Base-by-base conservation (phyloP, 768 basidiomycete species). In the Suillus subalutaceus region DNA sequence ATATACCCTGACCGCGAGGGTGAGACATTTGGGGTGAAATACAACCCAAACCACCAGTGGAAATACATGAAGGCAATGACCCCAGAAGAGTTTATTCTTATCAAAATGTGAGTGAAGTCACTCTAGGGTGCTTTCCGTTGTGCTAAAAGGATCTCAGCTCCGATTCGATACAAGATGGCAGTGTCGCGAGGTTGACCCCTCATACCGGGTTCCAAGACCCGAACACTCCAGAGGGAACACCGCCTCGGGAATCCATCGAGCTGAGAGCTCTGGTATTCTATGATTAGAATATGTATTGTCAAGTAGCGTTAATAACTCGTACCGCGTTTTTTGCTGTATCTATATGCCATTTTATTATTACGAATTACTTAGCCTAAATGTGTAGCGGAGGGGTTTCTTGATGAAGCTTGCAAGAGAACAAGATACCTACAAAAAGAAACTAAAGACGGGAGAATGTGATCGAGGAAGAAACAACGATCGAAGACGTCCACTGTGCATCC, bases 1-100 rank as follows among this genome's bases (percentile, higher is more conserved):
- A 65, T 72, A 59, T 84, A 82, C 67, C 79, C 80, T 1, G 78
- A 85, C 38, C 73, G 74, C 26, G 79, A 83, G 26, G 83, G 83
- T 12, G 83, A 85, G 76, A 83, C 79, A 13, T 79, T 72, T 50
- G 68, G 74, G 44, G 77, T 86, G 53, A 75, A 72, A 69, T 78
- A 72, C 67, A 82, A 79, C 64, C 74, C 78, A 26, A 68, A 65
- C 32, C 82, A 85, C 59, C 70, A 70, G 68, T 85, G 84, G 84
- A 81, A 82, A 67, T 85, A 83, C 66, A 63, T 82, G 67, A 75
- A 73, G 65, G 82, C 79, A 2, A 78, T 84, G 79, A 74, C 71
- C 35, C 77, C 81, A 1, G 80, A 83, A 26, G 84, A 86, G 66
- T 76, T 76, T 50, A 81, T 81, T 20, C 69, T 85, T 60, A 82